phyloP scores from a whole-genome alignment of 2,329 filamentous ascomycete species.

The Paraconiothyrium brasiliense region DNA sequence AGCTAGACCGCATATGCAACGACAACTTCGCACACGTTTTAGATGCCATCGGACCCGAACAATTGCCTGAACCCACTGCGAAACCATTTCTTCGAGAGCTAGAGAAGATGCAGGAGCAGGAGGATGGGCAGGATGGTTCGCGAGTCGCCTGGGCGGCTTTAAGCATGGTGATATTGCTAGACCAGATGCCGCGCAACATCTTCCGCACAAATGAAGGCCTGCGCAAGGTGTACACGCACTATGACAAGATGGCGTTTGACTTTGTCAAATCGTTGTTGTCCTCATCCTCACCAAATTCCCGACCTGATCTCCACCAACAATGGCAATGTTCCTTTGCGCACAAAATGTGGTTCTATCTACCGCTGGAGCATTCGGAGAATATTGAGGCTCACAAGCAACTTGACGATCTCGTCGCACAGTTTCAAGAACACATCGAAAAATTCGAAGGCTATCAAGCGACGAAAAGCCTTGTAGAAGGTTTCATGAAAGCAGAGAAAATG shows the following conservation, averaged over 20 bases:
- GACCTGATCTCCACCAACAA: constrained; percentile 41
- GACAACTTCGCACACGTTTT: constrained; percentile 48
- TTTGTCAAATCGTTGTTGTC: constrained; percentile 53
- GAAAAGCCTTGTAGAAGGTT: constrained; percentile 39
- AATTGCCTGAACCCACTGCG: constrained; percentile 41
- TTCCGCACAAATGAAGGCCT: constrained; percentile 60
- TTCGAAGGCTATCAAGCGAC: constrained; percentile 39
- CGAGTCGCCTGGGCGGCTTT: constrained; percentile 53
- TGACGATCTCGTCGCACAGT: constrained; percentile 40
- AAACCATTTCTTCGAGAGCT: constrained; percentile 52
- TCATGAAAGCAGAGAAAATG: constrained; percentile 53
- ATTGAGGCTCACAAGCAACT: constrained; percentile 56
- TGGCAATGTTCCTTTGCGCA: constrained; percentile 48
- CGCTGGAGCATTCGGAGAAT: constrained; percentile 68
- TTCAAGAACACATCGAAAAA: constrained; percentile 46
- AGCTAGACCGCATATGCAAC: constrained; percentile 50
- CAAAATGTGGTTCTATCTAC: constrained; percentile 67
- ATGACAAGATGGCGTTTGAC: constrained; percentile 64
- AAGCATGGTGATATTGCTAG: constrained; percentile 65
- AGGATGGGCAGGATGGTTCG: constrained; percentile 30
- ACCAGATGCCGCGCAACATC: constrained; percentile 71
- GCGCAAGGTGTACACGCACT: constrained; percentile 62
- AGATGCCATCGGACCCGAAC: constrained; percentile 48
- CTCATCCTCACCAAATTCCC: constrained; percentile 24
- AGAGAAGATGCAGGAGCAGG: constrained; percentile 21